Evolutionary conservation across 1,284 basidiomycete species (phyloP).

Genomic region (Sutorius eximius): DNA sequence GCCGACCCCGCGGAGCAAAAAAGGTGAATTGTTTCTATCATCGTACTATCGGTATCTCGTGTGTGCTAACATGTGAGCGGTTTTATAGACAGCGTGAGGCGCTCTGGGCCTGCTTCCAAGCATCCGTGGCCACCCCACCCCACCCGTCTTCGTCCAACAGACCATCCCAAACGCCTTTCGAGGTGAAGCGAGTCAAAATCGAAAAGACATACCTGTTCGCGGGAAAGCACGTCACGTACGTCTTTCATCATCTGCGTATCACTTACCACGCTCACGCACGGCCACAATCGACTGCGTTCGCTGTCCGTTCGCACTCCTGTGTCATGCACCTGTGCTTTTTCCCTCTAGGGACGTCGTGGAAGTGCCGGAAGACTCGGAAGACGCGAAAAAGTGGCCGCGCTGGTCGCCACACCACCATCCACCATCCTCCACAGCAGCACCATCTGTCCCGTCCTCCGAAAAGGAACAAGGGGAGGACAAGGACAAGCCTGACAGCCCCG

Average conservation of each 20-base stretch:
- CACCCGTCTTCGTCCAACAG: neutral
- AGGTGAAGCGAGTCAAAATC: constrained; percentile 56
- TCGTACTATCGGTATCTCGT: neutral
- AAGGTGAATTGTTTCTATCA: constrained; percentile 34
- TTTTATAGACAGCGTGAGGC: constrained; percentile 39
- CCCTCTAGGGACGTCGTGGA: constrained; percentile 63
- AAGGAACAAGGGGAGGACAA: neutral
- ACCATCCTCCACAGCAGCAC: constrained; percentile 9
- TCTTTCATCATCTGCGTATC: constrained; percentile 9
- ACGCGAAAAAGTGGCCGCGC: constrained; percentile 71
- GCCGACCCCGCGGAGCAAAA: constrained; percentile 44
- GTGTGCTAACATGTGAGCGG: neutral
- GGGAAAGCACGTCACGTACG: constrained; percentile 70
- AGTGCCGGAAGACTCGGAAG: constrained; percentile 67
- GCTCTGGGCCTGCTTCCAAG: constrained; percentile 63
- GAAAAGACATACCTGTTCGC: constrained; percentile 70
- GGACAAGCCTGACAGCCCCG: neutral
- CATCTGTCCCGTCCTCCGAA: constrained; percentile 1
- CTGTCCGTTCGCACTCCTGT: neutral
- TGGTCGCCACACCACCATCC: constrained; percentile 37
- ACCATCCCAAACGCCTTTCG: neutral
- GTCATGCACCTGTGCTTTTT: neutral
- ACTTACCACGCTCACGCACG: neutral
- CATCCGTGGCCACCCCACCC: constrained; percentile 41
- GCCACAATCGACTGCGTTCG: neutral